A percentile compares a stretch with the other conserved stretches of the same genome.
Conservation (phyloP, 306 rosid genomes). For the Lathyrus tuberosus region DNA sequence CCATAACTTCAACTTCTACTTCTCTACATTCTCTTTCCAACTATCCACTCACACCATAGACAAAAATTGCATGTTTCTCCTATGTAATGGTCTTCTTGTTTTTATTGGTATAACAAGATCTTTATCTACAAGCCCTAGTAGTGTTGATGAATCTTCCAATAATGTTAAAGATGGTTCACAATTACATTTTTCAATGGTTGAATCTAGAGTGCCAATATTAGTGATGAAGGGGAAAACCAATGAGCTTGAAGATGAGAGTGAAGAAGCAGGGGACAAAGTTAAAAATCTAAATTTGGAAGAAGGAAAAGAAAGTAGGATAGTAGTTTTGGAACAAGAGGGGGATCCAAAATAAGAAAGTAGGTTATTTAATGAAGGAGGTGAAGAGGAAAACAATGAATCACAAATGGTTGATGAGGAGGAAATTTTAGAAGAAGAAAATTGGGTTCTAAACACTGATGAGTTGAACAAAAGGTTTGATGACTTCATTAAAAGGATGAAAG, state of each 20-base stretch:
- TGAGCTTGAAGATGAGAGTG: background rate
- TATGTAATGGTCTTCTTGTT: slow-evolving; percentile 70
- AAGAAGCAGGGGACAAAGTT: slow-evolving; percentile 19
- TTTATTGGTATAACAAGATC: slow-evolving; percentile 59
- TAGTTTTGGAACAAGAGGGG: slow-evolving; percentile 26
- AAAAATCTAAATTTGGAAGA: slow-evolving; percentile 19
- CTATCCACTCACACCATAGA: slow-evolving; percentile 63
- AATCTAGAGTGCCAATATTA: too few species aligned
- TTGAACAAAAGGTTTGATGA: slow-evolving; percentile 80
- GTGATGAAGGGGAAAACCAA: too few species aligned
- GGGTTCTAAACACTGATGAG: slow-evolving; percentile 66
- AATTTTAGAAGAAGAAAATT: slow-evolving; percentile 44
- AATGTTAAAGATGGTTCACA: slow-evolving; percentile 17
- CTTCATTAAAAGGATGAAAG: slow-evolving; percentile 75
- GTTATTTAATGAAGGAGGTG: slow-evolving; percentile 24
- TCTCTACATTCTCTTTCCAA: slow-evolving; percentile 52
- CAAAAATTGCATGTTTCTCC: slow-evolving; percentile 71
- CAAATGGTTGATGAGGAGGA: slow-evolving; percentile 31
- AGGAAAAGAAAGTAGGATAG: slow-evolving; percentile 18
- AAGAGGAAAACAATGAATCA: slow-evolving; percentile 13
- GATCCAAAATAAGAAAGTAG: slow-evolving; percentile 28
- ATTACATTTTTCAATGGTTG: slow-evolving; percentile 8
- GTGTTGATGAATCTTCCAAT: slow-evolving; percentile 33
- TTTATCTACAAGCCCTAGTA: slow-evolving; percentile 35
- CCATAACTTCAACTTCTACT: slow-evolving; percentile 48